These are phyloP conservation scores for Aureobasidium namibiae DNA, from an alignment of 2,329 filamentous ascomycete genomes.

Conservation along the genomic window DNA sequence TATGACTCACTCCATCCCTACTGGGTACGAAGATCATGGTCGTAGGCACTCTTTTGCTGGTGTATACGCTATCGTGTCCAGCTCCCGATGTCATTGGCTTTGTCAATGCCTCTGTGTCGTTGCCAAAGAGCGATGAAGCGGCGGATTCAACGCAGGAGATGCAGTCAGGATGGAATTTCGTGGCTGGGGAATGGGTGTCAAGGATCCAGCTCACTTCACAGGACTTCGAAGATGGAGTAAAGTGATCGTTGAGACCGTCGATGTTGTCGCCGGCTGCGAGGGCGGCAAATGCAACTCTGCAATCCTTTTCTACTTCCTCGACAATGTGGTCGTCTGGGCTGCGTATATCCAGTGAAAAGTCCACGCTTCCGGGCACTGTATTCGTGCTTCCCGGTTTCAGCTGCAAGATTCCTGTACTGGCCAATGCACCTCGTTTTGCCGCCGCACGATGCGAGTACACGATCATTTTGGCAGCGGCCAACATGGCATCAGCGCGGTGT, in stretches of 20 bases:
- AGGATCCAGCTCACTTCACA: slow-evolving; percentile 51
- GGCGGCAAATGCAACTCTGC: slow-evolving; percentile 49
- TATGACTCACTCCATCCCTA: slow-evolving; percentile 40
- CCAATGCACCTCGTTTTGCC: slow-evolving; percentile 51
- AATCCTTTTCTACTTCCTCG: slow-evolving; percentile 46
- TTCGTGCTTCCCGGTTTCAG: slow-evolving; percentile 62
- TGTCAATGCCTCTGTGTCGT: slow-evolving; percentile 36
- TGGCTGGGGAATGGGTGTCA: slow-evolving; percentile 55
- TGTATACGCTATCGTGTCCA: slow-evolving; percentile 51
- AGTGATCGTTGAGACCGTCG: slow-evolving; percentile 35
- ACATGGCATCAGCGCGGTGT: slow-evolving; percentile 59
- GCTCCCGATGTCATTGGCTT: slow-evolving; percentile 53
- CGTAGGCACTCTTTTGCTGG: slow-evolving; percentile 36
- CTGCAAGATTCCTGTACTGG: slow-evolving; percentile 61
- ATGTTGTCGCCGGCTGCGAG: slow-evolving; percentile 53
- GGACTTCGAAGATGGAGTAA: slow-evolving; percentile 29
- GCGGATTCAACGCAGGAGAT: slow-evolving; percentile 56
- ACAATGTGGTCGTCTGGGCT: slow-evolving; percentile 50
- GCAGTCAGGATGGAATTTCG: slow-evolving; percentile 59
- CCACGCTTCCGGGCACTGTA: slow-evolving; percentile 61
- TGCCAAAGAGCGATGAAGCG: slow-evolving; percentile 48
- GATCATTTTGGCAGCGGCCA: slow-evolving; percentile 61
- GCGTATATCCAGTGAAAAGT: slow-evolving; percentile 61
- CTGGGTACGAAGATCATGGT: slow-evolving; percentile 43
- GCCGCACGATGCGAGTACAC: slow-evolving; percentile 57